Conservation (phyloP, 83 land plant genomes). For the Picea engelmannii region DNA sequence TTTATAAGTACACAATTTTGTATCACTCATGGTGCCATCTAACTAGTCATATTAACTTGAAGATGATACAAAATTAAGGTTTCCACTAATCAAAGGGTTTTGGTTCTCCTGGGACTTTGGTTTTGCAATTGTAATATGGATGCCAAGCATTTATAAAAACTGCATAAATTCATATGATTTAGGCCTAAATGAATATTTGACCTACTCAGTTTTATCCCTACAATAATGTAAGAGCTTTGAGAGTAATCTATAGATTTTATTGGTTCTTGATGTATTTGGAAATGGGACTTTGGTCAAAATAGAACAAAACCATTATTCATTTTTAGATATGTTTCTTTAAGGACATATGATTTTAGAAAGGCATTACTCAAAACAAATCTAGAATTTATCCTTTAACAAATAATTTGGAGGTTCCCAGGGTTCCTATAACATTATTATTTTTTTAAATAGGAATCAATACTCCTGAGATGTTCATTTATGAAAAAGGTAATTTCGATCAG, state of each 20-base stretch:
- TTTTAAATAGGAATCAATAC: conserved; percentile 66
- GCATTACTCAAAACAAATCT: conserved; percentile 27
- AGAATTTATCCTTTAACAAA: conserved; percentile 34
- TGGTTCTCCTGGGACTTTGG: too few species aligned
- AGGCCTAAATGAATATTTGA: too few species aligned
- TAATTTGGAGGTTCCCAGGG: conserved; percentile 21
- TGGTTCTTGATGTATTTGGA: conserved; percentile 23
- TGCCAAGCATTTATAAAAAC: too few species aligned
- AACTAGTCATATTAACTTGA: too few species aligned
- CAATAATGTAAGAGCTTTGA: conserved; percentile 21
- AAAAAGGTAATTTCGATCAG: conserved; percentile 53
- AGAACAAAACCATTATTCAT: conserved; percentile 23
- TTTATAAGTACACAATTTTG: too few species aligned
- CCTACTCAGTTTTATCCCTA: too few species aligned
- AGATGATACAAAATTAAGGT: too few species aligned
- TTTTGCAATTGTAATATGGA: too few species aligned
- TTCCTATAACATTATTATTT: conserved; percentile 50
- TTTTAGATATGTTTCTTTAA: conserved; percentile 38
- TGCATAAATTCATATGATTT: too few species aligned
- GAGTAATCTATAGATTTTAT: conserved; percentile 53
- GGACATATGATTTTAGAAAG: conserved; percentile 40
- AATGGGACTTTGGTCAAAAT: conserved; percentile 27
- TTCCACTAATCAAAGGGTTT: too few species aligned
- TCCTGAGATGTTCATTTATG: conserved; percentile 66
- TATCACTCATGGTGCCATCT: too few species aligned